Evolutionary conservation across 441 rosid species (phyloP).

Genomic region (Hypseocharis bilobata): DNA sequence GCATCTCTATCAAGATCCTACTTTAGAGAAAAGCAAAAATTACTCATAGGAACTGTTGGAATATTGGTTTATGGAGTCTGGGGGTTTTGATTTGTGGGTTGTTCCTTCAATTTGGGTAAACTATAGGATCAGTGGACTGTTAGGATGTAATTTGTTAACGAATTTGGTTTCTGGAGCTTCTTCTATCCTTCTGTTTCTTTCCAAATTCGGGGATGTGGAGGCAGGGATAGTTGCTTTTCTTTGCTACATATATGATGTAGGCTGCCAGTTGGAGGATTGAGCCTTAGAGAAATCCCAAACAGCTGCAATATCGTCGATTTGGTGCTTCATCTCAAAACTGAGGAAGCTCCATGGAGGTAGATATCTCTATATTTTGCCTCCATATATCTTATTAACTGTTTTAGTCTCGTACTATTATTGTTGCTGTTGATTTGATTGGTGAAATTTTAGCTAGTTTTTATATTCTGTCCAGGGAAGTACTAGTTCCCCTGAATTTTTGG

Average conservation of each 20-base stretch:
- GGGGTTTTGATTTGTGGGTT: slow-evolving; percentile 30
- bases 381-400: neutral
- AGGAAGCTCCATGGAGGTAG: slow-evolving; percentile 38
- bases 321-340: slow-evolving; percentile 29
- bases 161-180: slow-evolving; percentile 30
- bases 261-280: slow-evolving; percentile 27
- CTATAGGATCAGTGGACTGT: slow-evolving; percentile 32
- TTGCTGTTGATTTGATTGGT: slow-evolving; percentile 16
- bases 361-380: slow-evolving; percentile 17
- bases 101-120: slow-evolving; percentile 35
- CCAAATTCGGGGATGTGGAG: slow-evolving; percentile 24
- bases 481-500: slow-evolving; percentile 14
- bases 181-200: slow-evolving; percentile 21
- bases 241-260: no score
- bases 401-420: neutral
- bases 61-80: slow-evolving; percentile 30
- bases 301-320: slow-evolving; percentile 25
- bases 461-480: slow-evolving; percentile 21
- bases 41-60: slow-evolving; percentile 27
- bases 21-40: slow-evolving; percentile 24
- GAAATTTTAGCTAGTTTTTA: slow-evolving; percentile 8
- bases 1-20: slow-evolving; percentile 28
- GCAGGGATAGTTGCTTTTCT: slow-evolving; percentile 6
- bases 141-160: slow-evolving; percentile 25
- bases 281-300: slow-evolving; percentile 18